Percentiles rank a stretch among this genome's conserved stretches.
phyloP scores from a whole-genome alignment of 805 yeast species.

The Clavispora asparagi region DNA sequence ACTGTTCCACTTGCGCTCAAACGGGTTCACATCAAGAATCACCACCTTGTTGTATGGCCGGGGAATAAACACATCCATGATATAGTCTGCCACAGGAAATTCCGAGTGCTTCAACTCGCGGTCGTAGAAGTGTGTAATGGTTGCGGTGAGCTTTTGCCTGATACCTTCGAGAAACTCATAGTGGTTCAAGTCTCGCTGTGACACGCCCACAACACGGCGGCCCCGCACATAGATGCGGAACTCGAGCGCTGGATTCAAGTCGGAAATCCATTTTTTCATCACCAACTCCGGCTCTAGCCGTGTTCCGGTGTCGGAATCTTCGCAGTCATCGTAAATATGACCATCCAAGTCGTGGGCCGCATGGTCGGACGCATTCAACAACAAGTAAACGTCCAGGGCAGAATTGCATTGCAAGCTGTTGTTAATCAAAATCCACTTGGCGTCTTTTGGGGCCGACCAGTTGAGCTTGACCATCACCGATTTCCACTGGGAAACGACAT shows the following conservation, averaged over 20 bases:
- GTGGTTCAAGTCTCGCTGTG: slow-evolving; percentile 83
- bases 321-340: slow-evolving; percentile 55
- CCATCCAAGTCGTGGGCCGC: slow-evolving; percentile 72
- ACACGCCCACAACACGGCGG: slow-evolving; percentile 59
- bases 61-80: slow-evolving; percentile 80
- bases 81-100: slow-evolving; percentile 36
- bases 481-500: slow-evolving; percentile 46
- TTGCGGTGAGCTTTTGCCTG: slow-evolving; percentile 39
- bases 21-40: slow-evolving; percentile 85
- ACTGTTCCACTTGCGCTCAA: slow-evolving; percentile 71
- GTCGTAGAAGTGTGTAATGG: slow-evolving; percentile 53
- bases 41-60: slow-evolving; percentile 61
- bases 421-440: slow-evolving; percentile 83
- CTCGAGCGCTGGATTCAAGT: slow-evolving; percentile 83
- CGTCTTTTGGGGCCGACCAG: slow-evolving; percentile 97
- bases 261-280: slow-evolving; percentile 69
- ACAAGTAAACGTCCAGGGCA: slow-evolving; percentile 70
- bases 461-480: slow-evolving; percentile 83
- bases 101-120: slow-evolving; percentile 27
- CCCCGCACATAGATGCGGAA: slow-evolving; percentile 79
- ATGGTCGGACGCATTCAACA: slow-evolving; percentile 84
- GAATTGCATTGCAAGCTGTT: slow-evolving; percentile 68
- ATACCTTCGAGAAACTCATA: slow-evolving; percentile 63
- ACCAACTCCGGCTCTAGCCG: slow-evolving; percentile 56
- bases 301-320: slow-evolving; percentile 16